Base-by-base conservation (phyloP, 192 early-diverging fungal genomes). In the Podila horticola region DNA sequence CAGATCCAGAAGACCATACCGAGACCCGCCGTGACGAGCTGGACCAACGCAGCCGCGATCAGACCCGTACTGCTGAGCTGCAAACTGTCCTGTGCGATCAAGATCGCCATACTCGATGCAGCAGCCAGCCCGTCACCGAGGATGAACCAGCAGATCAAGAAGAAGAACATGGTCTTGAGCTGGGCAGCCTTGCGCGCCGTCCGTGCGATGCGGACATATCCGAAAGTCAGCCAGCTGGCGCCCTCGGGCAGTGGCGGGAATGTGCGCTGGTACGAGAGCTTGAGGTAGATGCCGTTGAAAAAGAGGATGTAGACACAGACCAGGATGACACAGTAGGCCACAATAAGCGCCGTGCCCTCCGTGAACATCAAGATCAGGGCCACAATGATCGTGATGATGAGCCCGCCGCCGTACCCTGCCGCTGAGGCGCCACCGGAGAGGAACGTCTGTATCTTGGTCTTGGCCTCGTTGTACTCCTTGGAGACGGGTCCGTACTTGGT, bases 61-160 rank as follows among this genome's bases (percentile, higher is more conserved):
- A 92, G 82, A 13, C 84, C 67, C 10, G 69, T 74, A 26, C 74
- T 77, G 4, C 73, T 74, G 30, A 85, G 72, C 48, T 85, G 84
- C 41, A 94, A 75, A 34, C 85, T 71, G 20, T 75, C 74, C 36
- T 85, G 89, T 9, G 82, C 89, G 71, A 84, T 93, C 48, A 92
- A 74, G 19, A 88, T 84, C 48, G 87, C 88, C 74, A 88, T 87
- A 55, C 84, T 86, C 52, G 71, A 82, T 1, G 90, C 77, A 1
- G 92, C 89, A 17, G 64, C 86, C 22, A 92, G 87, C 12, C 85
- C 90, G 64, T 94, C 93, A 2, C 90, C 85, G 63, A 90, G 89
- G 69, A 94, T 82, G 70, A 93, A 92, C 87, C 90, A 94, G 5
- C 87, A 84, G 20, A 91, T 60, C 15, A 94, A 82, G 67, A 92